These are phyloP conservation scores for Cucumis hystrix DNA, from an alignment of 306 rosid genomes.

Conservation along the genomic window DNA sequence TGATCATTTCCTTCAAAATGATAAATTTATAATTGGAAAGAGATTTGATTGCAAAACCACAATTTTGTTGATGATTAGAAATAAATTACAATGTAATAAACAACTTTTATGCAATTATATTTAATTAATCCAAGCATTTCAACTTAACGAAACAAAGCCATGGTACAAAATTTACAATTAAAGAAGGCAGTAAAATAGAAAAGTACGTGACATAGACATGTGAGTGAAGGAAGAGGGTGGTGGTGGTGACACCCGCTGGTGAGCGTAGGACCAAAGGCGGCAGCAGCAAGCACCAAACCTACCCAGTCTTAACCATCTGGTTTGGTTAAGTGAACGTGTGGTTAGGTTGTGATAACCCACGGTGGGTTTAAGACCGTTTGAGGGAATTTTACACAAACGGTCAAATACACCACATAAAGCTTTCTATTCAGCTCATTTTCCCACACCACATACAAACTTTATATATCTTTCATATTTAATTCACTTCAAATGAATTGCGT, in stretches of 20 bases:
- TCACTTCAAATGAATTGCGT: not conserved
- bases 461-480: not conserved
- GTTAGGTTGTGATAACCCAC: constrained; percentile 13
- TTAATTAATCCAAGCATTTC: not conserved
- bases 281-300: not conserved
- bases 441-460: not conserved
- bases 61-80: not conserved
- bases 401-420: constrained; percentile 10
- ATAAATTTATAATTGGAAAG: not conserved
- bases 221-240: not conserved
- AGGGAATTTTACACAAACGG: not conserved
- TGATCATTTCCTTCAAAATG: not conserved
- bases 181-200: not conserved
- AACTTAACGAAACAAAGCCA: no score
- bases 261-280: constrained; percentile 4
- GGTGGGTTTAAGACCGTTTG: constrained; percentile 64
- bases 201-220: not conserved
- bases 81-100: not conserved
- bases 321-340: constrained; percentile 13
- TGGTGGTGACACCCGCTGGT: not conserved
- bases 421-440: constrained; percentile 22
- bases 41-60: not conserved
- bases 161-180: not conserved
- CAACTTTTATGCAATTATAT: not conserved
- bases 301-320: constrained; percentile 3